Conservation (phyloP, 2,329 filamentous ascomycete genomes). For the Ramularia collo-cygni region DNA sequence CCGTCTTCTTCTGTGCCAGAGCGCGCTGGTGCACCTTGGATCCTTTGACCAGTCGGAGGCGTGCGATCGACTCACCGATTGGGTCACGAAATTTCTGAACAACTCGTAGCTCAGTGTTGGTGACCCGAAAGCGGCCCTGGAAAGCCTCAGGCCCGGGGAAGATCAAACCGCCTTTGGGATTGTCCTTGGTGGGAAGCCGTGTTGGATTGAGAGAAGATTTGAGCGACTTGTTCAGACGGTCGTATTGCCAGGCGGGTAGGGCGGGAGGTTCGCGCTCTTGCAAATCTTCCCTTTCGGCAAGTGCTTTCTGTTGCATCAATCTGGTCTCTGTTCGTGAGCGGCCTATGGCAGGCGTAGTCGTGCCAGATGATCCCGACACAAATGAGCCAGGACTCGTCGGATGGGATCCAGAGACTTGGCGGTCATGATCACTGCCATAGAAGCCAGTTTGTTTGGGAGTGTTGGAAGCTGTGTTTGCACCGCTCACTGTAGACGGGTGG, state of each 20-base stretch:
- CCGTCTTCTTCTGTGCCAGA: constrained; percentile 4
- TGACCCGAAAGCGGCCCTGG: constrained; percentile 29
- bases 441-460: constrained; percentile 25
- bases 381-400: constrained; percentile 26
- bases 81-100: constrained; percentile 30
- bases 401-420: constrained; percentile 9
- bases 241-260: constrained; percentile 27
- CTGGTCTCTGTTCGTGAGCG: constrained; percentile 27
- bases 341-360: constrained; percentile 25
- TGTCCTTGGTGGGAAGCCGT: constrained; percentile 1
- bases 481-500: constrained; percentile 25
- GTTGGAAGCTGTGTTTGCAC: constrained; percentile 22
- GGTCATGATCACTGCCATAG: constrained; percentile 22
- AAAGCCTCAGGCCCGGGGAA: constrained; percentile 28
- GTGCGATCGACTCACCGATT: constrained; percentile 24
- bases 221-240: constrained; percentile 28
- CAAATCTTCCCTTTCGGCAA: constrained; percentile 26
- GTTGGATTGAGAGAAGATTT: constrained; percentile 20
- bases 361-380: constrained; percentile 24
- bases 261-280: constrained; percentile 15
- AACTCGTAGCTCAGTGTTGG: constrained; percentile 28
- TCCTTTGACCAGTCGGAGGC: constrained; percentile 21
- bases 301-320: constrained; percentile 29
- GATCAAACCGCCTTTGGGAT: constrained; percentile 3
- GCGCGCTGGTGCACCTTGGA: constrained; percentile 11